phyloP scores from a whole-genome alignment of 2,329 filamentous ascomycete genomes.

The Xylaria sp. region DNA sequence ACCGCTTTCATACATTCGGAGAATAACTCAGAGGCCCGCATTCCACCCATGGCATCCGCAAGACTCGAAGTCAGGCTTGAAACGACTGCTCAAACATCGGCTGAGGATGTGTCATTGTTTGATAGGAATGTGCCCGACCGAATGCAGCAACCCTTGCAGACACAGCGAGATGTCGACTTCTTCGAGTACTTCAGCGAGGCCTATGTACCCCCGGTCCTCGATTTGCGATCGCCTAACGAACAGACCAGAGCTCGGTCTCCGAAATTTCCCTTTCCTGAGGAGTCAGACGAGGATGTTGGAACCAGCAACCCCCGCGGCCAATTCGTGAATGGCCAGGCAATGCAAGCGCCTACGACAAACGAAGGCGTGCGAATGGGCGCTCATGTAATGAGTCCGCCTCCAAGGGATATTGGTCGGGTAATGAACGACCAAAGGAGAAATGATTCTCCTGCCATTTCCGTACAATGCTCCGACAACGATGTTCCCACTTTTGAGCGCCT shows the following conservation, averaged over 20 bases:
- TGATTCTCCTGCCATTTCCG: slow-evolving; percentile 25
- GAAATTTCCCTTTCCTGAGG: slow-evolving; percentile 22
- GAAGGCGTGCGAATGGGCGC: slow-evolving; percentile 5
- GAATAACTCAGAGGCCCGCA: neutral
- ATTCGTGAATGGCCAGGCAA: neutral
- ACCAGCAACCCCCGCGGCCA: slow-evolving; percentile 10
- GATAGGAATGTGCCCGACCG: slow-evolving; percentile 14
- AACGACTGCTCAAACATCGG: slow-evolving; percentile 6
- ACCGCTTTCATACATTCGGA: too few relatives aligned
- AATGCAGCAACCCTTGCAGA: slow-evolving; percentile 16
- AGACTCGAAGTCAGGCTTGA: slow-evolving; percentile 2
- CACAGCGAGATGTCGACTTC: slow-evolving; percentile 28
- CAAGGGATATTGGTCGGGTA: slow-evolving; percentile 10
- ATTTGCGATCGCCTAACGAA: slow-evolving; percentile 25
- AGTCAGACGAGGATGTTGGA: slow-evolving; percentile 21
- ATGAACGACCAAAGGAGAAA: slow-evolving; percentile 19
- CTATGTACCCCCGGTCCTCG: slow-evolving; percentile 28
- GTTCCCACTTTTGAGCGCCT: slow-evolving; percentile 29
- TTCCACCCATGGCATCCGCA: slow-evolving; percentile 8
- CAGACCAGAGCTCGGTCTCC: slow-evolving; percentile 18
- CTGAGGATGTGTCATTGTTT: slow-evolving; percentile 18
- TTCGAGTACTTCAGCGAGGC: slow-evolving; percentile 31
- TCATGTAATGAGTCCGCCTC: neutral
- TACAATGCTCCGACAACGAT: slow-evolving; percentile 30
- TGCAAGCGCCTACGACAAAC: neutral